A percentile compares a stretch with the other conserved stretches of the same genome.
Conservation (phyloP, 164 flowering plant genomes). For the Euptelea pleiosperma region DNA sequence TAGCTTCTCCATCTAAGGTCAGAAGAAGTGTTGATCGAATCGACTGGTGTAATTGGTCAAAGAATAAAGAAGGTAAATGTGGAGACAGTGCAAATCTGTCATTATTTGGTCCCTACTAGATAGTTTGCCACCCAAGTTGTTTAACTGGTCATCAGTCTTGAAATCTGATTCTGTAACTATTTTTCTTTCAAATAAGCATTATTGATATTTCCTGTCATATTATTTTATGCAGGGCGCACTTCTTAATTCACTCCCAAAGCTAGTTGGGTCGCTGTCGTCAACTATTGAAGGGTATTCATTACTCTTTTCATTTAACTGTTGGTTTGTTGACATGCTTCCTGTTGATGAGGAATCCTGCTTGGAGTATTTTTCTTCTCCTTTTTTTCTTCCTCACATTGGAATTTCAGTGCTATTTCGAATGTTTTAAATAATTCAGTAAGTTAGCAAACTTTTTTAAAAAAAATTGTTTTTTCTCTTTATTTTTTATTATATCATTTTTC, state of each 20-base stretch:
- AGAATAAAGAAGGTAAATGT: slow-evolving; percentile 78
- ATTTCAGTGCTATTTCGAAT: not conserved
- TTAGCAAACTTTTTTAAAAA: not conserved
- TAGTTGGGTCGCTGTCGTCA: slow-evolving; percentile 57
- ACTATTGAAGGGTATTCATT: slow-evolving; percentile 57
- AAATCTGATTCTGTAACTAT: not conserved
- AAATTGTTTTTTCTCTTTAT: not conserved
- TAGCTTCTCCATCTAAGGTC: slow-evolving; percentile 63
- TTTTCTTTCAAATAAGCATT: not conserved
- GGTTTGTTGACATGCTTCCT: slow-evolving; percentile 6
- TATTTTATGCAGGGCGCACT: slow-evolving; percentile 71
- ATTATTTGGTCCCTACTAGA: not conserved
- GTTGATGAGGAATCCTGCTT: not conserved
- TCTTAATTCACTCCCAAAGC: slow-evolving; percentile 72
- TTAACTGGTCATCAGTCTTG: not conserved
- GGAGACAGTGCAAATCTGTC: not conserved
- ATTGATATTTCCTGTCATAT: slow-evolving; percentile 6
- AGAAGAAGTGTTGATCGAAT: slow-evolving; percentile 76
- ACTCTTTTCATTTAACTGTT: not conserved
- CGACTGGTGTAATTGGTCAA: slow-evolving; percentile 97
- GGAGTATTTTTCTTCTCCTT: no score
- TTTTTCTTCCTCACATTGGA: not conserved
- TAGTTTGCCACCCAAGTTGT: not conserved
- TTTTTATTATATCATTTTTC: not conserved
- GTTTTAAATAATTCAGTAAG: not conserved